Evolutionary conservation across 2,329 filamentous ascomycete genomes (phyloP).

Genomic region (Diaporthe ampelina): DNA sequence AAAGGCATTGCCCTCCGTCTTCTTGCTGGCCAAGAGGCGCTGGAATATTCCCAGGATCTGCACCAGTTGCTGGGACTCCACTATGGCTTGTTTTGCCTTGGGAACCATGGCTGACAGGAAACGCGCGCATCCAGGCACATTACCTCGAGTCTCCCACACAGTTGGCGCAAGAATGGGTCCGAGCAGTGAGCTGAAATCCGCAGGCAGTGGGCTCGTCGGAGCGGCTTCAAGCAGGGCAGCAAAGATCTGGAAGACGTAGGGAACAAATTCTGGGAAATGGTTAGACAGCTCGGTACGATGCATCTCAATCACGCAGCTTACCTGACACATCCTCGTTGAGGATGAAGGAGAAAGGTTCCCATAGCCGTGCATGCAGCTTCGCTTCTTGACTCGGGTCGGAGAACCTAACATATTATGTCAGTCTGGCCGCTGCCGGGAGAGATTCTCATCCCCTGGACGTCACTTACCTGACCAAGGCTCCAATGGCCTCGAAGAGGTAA

Average conservation of each 20-base stretch:
- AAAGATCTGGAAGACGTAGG: constrained; percentile 96
- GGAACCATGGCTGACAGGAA: constrained; percentile 88
- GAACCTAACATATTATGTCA: constrained; percentile 63
- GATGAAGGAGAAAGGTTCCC: constrained; percentile 85
- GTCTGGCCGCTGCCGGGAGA: neutral
- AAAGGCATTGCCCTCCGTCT: constrained; percentile 88
- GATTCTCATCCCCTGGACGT: neutral
- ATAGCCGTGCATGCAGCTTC: constrained; percentile 84
- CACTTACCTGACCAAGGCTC: constrained; percentile 81
- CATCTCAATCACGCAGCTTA: constrained; percentile 52
- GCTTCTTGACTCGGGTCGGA: constrained; percentile 75
- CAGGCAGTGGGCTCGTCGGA: constrained; percentile 81
- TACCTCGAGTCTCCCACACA: constrained; percentile 93
- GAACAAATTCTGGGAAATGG: constrained; percentile 81
- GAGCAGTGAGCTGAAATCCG: constrained; percentile 85
- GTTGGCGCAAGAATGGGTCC: constrained; percentile 82
- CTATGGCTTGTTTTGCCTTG: constrained; percentile 79
- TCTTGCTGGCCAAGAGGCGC: constrained; percentile 84
- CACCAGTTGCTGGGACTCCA: constrained; percentile 85
- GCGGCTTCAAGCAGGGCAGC: constrained; percentile 91
- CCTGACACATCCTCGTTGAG: constrained; percentile 86
- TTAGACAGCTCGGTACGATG: constrained; percentile 47
- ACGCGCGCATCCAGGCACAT: constrained; percentile 90
- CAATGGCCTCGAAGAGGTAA: constrained; percentile 96
- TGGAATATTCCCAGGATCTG: constrained; percentile 96